phyloP scores from a whole-genome alignment of 73 alveolate species.

The Symbiodinium pilosum region DNA sequence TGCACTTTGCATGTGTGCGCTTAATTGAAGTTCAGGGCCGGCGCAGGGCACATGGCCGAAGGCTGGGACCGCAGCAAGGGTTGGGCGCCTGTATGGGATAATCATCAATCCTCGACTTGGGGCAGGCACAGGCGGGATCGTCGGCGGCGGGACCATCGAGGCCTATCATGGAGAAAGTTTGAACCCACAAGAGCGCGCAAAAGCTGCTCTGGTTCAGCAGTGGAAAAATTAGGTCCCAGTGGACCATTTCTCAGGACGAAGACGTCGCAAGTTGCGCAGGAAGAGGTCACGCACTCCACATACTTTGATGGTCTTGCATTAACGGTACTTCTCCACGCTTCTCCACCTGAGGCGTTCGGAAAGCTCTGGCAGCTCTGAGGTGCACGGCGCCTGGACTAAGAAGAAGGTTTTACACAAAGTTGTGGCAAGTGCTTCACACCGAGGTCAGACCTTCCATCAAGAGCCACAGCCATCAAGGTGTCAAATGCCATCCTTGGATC shows the following conservation, averaged over 20 bases:
- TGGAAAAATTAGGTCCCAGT: too few species aligned
- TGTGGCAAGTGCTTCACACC: neutral
- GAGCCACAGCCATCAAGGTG: slow-evolving; percentile 77
- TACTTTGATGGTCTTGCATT: too few species aligned
- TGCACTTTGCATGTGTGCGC: too few species aligned
- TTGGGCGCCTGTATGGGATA: neutral
- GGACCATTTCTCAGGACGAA: slow-evolving; percentile 32
- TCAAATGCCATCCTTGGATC: too few species aligned
- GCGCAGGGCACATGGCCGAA: neutral
- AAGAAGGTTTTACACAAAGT: neutral
- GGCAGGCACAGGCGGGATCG: slow-evolving; percentile 4
- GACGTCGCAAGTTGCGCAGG: slow-evolving; percentile 61
- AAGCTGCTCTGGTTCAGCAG: neutral
- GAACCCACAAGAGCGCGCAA: neutral
- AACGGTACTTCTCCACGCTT: too few species aligned
- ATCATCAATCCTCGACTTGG: neutral
- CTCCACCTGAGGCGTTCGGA: neutral
- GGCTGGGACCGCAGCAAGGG: neutral
- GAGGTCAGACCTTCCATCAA: slow-evolving; percentile 56
- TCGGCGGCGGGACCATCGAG: neutral
- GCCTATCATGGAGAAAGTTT: neutral
- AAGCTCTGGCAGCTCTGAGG: neutral
- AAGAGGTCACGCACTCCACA: slow-evolving; percentile 12
- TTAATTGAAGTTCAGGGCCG: neutral
- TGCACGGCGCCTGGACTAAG: neutral